A percentile compares a stretch with the other conserved stretches of the same genome.
These are phyloP conservation scores for Dichotomocladium elegans DNA, from an alignment of 371 early-diverging fungal genomes.

Conservation along the genomic window DNA sequence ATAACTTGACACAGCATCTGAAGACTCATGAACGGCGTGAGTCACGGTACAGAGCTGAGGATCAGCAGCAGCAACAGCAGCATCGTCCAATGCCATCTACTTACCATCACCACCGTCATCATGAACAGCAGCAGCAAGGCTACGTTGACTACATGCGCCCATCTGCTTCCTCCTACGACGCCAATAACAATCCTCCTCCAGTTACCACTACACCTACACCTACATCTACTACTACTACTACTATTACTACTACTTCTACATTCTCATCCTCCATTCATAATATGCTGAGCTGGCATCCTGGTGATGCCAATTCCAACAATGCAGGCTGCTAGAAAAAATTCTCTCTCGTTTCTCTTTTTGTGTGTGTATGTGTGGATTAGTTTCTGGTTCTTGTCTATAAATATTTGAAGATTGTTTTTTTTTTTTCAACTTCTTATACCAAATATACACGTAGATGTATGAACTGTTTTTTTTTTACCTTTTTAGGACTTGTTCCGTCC, in stretches of 20 bases:
- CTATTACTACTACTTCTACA: neutral
- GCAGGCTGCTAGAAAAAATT: constrained; percentile 5
- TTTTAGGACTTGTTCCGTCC: no score
- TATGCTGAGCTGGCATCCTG: constrained; percentile 11
- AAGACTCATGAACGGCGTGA: constrained; percentile 54
- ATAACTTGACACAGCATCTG: constrained; percentile 63
- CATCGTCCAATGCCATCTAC: no score
- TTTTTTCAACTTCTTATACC: no score
- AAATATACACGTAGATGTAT: no score
- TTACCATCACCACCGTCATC: neutral
- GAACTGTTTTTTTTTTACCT: no score
- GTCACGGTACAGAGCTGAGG: constrained; percentile 1
- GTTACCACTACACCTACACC: neutral
- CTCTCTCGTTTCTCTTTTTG: neutral
- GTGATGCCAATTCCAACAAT: constrained; percentile 8
- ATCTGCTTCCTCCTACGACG: neutral
- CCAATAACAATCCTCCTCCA: constrained; percentile 2
- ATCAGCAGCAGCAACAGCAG: neutral
- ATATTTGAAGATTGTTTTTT: no score
- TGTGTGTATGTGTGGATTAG: no score
- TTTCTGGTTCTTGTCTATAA: no score
- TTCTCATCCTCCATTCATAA: constrained; percentile 9
- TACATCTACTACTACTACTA: neutral
- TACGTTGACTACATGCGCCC: constrained; percentile 9
- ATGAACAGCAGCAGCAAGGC: neutral